Conservation (phyloP, 208 protist genomes). For the Angomonas deanei region DNA sequence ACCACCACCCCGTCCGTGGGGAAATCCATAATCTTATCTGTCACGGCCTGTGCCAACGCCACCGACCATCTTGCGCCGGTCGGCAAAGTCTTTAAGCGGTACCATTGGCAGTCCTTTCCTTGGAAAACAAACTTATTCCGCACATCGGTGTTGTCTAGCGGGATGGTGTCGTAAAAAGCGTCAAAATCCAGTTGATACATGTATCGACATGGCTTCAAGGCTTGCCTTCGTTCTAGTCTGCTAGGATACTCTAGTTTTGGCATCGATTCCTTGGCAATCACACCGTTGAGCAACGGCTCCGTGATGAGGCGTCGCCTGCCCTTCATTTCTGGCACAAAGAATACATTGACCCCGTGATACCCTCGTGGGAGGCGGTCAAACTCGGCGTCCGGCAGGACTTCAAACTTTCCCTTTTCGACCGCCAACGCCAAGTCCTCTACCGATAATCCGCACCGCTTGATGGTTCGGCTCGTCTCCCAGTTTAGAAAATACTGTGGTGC, state of each 20-base stretch:
- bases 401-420: neutral
- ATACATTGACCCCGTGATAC: slow-evolving; percentile 19
- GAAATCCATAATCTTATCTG: slow-evolving; percentile 15
- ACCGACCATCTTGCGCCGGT: slow-evolving; percentile 26
- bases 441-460: no score
- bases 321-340: slow-evolving; percentile 26
- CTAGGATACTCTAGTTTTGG: slow-evolving; percentile 9
- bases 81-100: slow-evolving; percentile 15
- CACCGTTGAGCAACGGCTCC: slow-evolving; percentile 24
- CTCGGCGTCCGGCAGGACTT: neutral
- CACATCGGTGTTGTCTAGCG: slow-evolving; percentile 7
- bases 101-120: neutral
- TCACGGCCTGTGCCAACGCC: slow-evolving; percentile 15
- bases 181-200: slow-evolving; percentile 33
- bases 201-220: slow-evolving; percentile 6
- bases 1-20: slow-evolving; percentile 9
- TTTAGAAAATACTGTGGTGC: no score
- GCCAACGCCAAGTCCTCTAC: no score
- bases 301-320: slow-evolving; percentile 25
- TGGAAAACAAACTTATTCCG: slow-evolving; percentile 23
- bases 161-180: slow-evolving; percentile 30
- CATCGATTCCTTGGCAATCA: slow-evolving; percentile 21
- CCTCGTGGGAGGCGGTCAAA: neutral
- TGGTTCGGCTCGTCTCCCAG: no score
- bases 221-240: slow-evolving; percentile 13